Conservation (phyloP, 2,329 filamentous ascomycete species). For the Xylariaceae sp. region DNA sequence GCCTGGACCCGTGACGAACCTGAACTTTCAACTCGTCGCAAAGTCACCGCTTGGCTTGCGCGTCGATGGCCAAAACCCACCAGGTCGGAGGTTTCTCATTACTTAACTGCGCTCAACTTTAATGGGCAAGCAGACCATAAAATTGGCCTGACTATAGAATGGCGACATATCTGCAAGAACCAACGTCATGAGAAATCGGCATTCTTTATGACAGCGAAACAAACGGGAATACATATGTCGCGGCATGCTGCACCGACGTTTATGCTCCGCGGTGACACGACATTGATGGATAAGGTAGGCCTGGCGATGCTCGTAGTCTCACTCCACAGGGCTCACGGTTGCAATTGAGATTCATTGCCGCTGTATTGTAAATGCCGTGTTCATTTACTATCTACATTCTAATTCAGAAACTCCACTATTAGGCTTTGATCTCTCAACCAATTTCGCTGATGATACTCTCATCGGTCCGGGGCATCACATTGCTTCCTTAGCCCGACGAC, state of each 20-base stretch:
- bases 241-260: constrained; percentile 12
- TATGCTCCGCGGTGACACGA: constrained; percentile 15
- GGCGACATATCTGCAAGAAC: constrained; percentile 9
- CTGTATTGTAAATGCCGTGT: too few relatives aligned
- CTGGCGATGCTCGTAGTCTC: too few relatives aligned
- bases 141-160: constrained; percentile 5
- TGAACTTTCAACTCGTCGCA: background rate
- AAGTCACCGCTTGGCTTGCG: too few relatives aligned
- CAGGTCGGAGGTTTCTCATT: constrained; percentile 9
- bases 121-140: constrained; percentile 6
- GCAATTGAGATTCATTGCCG: too few relatives aligned
- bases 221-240: constrained; percentile 13
- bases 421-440: too few relatives aligned
- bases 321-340: too few relatives aligned
- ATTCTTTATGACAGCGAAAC: constrained; percentile 1
- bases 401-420: too few relatives aligned
- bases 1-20: constrained; percentile 20
- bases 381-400: too few relatives aligned
- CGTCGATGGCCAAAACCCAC: too few relatives aligned
- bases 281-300: constrained; percentile 2
- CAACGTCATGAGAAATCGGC: constrained; percentile 3
- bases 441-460: too few relatives aligned
- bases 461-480: too few relatives aligned
- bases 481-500: background rate
- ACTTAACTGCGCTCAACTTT: constrained; percentile 15